Conservation (phyloP, 2,329 filamentous ascomycete genomes). For the Diaporthe sp. region DNA sequence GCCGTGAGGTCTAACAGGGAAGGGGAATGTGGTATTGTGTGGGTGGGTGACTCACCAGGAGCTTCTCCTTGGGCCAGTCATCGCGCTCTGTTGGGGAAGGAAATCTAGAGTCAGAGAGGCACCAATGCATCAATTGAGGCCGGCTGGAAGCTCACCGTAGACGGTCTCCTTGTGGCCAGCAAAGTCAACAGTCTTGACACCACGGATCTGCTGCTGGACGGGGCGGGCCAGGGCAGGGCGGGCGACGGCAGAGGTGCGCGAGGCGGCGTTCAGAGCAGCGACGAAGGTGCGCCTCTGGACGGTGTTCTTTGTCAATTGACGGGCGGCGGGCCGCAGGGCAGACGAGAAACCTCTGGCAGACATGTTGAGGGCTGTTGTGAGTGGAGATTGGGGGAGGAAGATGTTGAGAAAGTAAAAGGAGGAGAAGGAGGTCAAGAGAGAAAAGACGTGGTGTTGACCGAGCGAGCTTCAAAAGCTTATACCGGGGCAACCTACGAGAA, state of each 20-base stretch:
- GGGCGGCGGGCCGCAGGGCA: constrained; percentile 74
- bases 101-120: constrained; percentile 31
- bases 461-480: constrained; percentile 31
- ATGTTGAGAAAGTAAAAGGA: constrained; percentile 45
- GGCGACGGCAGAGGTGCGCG: constrained; percentile 63
- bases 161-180: constrained; percentile 95
- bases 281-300: constrained; percentile 74
- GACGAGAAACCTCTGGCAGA: constrained; percentile 81
- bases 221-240: constrained; percentile 62
- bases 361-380: constrained; percentile 68
- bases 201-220: constrained; percentile 76
- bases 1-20: constrained; percentile 7
- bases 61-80: constrained; percentile 99
- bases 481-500: constrained; percentile 4
- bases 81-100: constrained; percentile 79
- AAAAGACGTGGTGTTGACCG: constrained; percentile 30
- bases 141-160: constrained; percentile 73
- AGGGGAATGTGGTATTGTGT: neutral
- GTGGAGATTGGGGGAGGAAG: constrained; percentile 48
- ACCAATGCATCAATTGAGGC: constrained; percentile 32
- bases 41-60: constrained; percentile 77
- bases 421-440: constrained; percentile 41
- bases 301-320: constrained; percentile 72
- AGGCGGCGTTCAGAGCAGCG: constrained; percentile 66
- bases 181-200: constrained; percentile 99